Percentiles rank a stretch among this genome's conserved stretches.
phyloP scores from a whole-genome alignment of 495 filamentous ascomycete genomes.

The Podospora appendiculata region DNA sequence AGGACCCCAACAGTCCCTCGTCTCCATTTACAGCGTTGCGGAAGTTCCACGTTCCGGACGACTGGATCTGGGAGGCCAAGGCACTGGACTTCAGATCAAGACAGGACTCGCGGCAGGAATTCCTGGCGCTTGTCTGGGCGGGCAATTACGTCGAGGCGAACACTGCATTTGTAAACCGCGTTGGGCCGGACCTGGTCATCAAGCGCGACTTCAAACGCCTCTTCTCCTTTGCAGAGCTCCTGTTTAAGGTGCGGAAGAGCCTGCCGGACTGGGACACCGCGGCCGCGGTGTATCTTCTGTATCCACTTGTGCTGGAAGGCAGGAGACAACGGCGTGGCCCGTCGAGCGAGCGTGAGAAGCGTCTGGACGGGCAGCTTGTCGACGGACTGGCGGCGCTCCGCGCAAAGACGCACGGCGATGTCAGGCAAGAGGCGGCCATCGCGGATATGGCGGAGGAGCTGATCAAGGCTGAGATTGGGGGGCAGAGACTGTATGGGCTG shows the following conservation, averaged over 20 bases:
- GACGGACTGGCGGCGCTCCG: constrained; percentile 57
- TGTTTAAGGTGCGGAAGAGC: constrained; percentile 53
- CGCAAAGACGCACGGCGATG: constrained; percentile 42
- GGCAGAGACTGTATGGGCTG: constrained; percentile 15
- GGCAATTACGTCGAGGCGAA: constrained; percentile 75
- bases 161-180: constrained; percentile 63
- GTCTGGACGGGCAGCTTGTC: constrained; percentile 50
- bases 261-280: constrained; percentile 60
- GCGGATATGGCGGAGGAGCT: constrained; percentile 66
- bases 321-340: constrained; percentile 16
- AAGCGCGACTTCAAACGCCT: constrained; percentile 58
- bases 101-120: constrained; percentile 54
- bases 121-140: constrained; percentile 68
- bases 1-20: constrained; percentile 2
- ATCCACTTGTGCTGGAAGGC: constrained; percentile 51
- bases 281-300: constrained; percentile 77
- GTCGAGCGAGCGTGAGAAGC: constrained; percentile 20
- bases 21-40: constrained; percentile 19
- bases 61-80: constrained; percentile 83
- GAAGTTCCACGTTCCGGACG: constrained; percentile 57
- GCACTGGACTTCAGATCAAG: constrained; percentile 69
- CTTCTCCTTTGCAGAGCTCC: constrained; percentile 45
- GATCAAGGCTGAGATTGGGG: constrained; percentile 7
- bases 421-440: constrained; percentile 52
- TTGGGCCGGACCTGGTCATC: constrained; percentile 74